Evolutionary conservation across 2,329 filamentous ascomycete genomes (phyloP), one percentile per base, ranked within the genome.

Genomic region (Thermomyces lanuginosus): DNA sequence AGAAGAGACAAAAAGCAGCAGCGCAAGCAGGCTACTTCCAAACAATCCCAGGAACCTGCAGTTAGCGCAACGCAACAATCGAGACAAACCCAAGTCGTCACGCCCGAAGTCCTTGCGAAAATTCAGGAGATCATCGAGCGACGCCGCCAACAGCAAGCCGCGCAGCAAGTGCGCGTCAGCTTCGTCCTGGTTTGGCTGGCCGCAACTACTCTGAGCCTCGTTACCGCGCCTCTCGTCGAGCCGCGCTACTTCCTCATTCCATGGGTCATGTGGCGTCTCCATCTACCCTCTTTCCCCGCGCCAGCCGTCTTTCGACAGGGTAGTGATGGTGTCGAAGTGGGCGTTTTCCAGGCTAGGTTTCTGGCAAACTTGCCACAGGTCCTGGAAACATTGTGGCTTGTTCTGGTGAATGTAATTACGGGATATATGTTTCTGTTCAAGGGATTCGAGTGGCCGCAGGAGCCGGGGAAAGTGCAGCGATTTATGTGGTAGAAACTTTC

Each of bases 241-340:
- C 89, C 89, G 8, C 70, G 89, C 8, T 98, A 98, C 53, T 92
- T 92, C 51, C 91, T 98, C 46, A 64, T 93, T 8, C 84, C 86
- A 0, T 98, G 83, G 82, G 68, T 93, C 6, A 73, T 93, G 42
- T 95, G 84, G 81, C 68, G 89, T 1, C 55, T 95, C 5, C 67
- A 91, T 42, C 56, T 91, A 1, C 81, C 81, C 0, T 38, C 41
- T 5, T 38, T 43, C 51, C 61, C 27, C 26, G 44, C 40, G 20
- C 45, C 46, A 8, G 32, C 43, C 3, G 33, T 36, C 12, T 45
- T 47, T 30, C 44, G 45, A 9, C 31, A 45, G 16, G 40, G 28
- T 38, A 43, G 10, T 35, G 14, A 19, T 10, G 24, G 37, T 9
- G 28, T 35, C 23, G 40, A 42, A 10, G 31, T 35, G 8, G 38